Conservation (phyloP, 2,329 filamentous ascomycete species). For the Coleophoma eucalyptorum region DNA sequence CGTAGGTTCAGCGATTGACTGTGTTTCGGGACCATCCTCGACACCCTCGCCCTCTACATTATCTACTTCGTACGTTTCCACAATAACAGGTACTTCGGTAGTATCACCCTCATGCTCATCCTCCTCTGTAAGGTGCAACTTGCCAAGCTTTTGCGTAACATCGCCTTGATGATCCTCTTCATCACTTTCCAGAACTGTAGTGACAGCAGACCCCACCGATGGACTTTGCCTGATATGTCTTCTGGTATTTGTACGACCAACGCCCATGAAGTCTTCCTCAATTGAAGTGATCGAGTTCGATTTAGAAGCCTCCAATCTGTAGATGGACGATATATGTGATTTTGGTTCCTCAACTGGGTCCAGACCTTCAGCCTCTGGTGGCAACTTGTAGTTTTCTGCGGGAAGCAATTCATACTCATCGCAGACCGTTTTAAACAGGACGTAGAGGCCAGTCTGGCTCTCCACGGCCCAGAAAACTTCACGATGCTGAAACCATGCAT, state of each 20-base stretch:
- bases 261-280: constrained; percentile 48
- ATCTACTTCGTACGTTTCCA: constrained; percentile 23
- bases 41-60: constrained; percentile 6
- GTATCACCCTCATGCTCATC: constrained; percentile 22
- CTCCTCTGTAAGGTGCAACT: constrained; percentile 43
- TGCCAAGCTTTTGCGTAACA: constrained; percentile 40
- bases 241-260: constrained; percentile 68
- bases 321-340: constrained; percentile 26
- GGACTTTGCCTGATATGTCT: constrained; percentile 78
- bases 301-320: constrained; percentile 29
- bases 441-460: constrained; percentile 83
- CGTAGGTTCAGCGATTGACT: constrained; percentile 8
- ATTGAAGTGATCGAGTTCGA: constrained; percentile 28
- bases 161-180: constrained; percentile 62
- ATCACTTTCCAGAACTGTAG: constrained; percentile 77
- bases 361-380: constrained; percentile 84
- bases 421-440: constrained; percentile 96
- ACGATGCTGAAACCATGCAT: constrained; percentile 97
- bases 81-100: constrained; percentile 24
- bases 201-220: constrained; percentile 73
- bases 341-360: constrained; percentile 49
- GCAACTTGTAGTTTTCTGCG: constrained; percentile 93
- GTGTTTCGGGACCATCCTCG: constrained; percentile 10
- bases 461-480: constrained; percentile 95
- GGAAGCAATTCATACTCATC: constrained; percentile 87